Evolutionary conservation across 495 filamentous ascomycete species (phyloP).

Genomic region (Annulohypoxylon maeteangense): DNA sequence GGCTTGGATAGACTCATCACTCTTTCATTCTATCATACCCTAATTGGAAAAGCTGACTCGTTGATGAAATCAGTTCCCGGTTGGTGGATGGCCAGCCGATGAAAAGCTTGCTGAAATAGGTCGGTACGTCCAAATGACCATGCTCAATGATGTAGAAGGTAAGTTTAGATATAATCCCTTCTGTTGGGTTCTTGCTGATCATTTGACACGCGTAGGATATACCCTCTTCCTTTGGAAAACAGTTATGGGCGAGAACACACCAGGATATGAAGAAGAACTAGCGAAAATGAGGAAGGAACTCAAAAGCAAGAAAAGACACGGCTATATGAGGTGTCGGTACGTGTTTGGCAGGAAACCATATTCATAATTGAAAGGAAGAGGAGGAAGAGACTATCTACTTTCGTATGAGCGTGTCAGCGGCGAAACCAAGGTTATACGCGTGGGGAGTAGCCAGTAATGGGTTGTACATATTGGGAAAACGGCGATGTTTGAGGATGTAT

Average conservation of each 20-base stretch:
- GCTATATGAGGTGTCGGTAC: slow-evolving; percentile 39
- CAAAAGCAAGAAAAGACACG: slow-evolving; percentile 32
- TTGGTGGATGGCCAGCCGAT: slow-evolving; percentile 46
- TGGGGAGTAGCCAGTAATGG: not conserved
- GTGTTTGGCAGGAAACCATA: slow-evolving; percentile 36
- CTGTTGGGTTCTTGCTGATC: not conserved
- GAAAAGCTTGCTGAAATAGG: slow-evolving; percentile 66
- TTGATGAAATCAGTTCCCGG: slow-evolving; percentile 24
- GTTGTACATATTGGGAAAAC: slow-evolving; percentile 1
- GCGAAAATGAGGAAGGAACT: slow-evolving; percentile 31
- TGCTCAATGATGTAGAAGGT: slow-evolving; percentile 43
- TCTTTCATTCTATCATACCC: not conserved
- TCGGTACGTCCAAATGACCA: slow-evolving; percentile 35
- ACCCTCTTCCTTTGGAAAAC: slow-evolving; percentile 38
- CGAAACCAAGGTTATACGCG: not conserved
- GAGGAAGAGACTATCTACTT: not conserved
- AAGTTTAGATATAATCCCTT: not conserved
- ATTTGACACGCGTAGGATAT: slow-evolving; percentile 19
- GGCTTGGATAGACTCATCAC: too few relatives aligned
- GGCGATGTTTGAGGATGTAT: not conserved
- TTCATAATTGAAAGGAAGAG: not conserved
- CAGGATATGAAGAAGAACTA: slow-evolving; percentile 33
- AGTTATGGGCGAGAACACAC: slow-evolving; percentile 33
- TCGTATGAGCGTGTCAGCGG: not conserved
- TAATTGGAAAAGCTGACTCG: not conserved